Conservation (phyloP, 345 rosid genomes). For the Linum usitatissimum region DNA sequence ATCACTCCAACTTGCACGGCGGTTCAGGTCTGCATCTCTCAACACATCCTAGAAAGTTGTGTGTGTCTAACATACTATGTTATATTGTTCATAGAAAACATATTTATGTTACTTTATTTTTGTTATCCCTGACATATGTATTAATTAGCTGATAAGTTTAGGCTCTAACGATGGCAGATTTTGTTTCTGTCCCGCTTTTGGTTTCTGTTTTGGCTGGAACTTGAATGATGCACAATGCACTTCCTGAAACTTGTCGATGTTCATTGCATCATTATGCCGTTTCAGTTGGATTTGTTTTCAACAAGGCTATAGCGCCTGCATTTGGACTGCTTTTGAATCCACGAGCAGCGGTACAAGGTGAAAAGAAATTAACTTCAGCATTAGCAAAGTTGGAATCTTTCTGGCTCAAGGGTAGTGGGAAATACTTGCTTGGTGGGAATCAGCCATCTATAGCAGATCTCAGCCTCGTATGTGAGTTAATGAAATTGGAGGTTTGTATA, state of each 20-base stretch:
- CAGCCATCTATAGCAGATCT: conserved; percentile 84
- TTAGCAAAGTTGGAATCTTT: conserved; percentile 50
- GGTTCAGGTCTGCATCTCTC: conserved; percentile 43
- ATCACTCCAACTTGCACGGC: conserved; percentile 60
- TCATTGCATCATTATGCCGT: conserved; percentile 12
- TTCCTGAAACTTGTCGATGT: neutral
- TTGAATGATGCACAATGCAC: neutral
- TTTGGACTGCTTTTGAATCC: conserved; percentile 45
- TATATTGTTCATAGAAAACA: too few species aligned
- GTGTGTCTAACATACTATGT: too few species aligned
- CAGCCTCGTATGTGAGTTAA: conserved; percentile 70
- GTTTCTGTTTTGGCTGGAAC: neutral
- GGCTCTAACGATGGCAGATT: too few species aligned
- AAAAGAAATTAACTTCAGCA: conserved; percentile 42
- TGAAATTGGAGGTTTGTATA: conserved; percentile 56
- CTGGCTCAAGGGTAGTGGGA: conserved; percentile 69
- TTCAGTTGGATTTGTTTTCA: conserved; percentile 41
- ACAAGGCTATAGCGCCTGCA: conserved; percentile 38
- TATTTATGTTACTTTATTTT: too few species aligned
- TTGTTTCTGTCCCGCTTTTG: neutral
- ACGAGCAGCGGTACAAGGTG: conserved; percentile 54
- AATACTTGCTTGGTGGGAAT: conserved; percentile 57
- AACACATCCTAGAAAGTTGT: neutral
- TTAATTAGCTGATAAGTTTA: too few species aligned
- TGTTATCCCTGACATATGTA: too few species aligned